Conservation (phyloP, 345 rosid species). For the Raphanus raphanistrum region DNA sequence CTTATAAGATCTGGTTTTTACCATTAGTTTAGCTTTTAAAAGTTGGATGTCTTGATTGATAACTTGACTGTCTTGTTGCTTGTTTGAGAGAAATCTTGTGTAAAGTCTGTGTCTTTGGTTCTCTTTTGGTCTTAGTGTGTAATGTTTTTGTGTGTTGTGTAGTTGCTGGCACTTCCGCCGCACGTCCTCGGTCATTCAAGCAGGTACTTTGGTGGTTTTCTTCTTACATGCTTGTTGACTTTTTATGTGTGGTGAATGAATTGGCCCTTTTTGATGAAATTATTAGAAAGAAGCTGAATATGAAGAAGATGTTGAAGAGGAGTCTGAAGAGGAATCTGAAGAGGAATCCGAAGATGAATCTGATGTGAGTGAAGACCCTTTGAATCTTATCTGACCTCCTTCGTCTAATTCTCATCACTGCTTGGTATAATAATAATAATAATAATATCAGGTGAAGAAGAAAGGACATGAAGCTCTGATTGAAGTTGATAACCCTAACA, state of each 20-base stretch:
- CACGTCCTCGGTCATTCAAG: slow-evolving; percentile 84
- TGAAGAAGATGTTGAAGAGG: slow-evolving; percentile 47
- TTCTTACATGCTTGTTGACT: background rate
- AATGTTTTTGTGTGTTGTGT: slow-evolving; percentile 27
- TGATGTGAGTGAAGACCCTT: slow-evolving; percentile 32
- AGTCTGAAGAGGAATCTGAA: slow-evolving; percentile 58
- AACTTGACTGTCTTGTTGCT: background rate
- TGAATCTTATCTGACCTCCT: background rate
- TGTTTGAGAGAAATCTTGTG: background rate
- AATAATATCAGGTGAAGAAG: slow-evolving; percentile 52
- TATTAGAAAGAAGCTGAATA: slow-evolving; percentile 59
- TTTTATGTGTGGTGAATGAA: background rate
- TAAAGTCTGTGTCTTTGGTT: background rate
- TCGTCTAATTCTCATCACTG: background rate
- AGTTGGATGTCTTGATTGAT: background rate
- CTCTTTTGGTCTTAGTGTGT: background rate
- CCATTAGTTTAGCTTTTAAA: background rate
- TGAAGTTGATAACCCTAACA: slow-evolving; percentile 83
- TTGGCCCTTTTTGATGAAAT: background rate
- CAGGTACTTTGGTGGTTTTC: slow-evolving; percentile 42
- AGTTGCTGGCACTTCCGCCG: slow-evolving; percentile 85
- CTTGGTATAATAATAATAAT: background rate
- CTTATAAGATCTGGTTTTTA: background rate
- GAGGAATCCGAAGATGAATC: slow-evolving; percentile 49
- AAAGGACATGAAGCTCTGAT: slow-evolving; percentile 83